Conservation (phyloP, 2,329 filamentous ascomycete species). For the Claviceps citrina region DNA sequence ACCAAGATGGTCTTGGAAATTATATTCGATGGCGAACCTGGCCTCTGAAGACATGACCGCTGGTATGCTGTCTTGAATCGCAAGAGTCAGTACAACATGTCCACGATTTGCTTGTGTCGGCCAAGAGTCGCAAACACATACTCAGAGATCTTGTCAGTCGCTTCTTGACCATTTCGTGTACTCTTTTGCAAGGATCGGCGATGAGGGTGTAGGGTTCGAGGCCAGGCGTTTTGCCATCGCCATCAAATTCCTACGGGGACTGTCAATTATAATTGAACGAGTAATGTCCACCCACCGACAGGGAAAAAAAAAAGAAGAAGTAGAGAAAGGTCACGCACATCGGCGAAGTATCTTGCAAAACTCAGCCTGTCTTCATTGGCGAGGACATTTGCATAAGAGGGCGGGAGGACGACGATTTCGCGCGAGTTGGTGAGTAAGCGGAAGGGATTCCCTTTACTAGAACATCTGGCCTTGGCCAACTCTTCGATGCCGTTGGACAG, state of each 20-base stretch:
- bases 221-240: conserved; percentile 7
- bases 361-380: conserved; percentile 4
- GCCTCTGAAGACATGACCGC: conserved; percentile 6
- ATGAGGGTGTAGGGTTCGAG: conserved; percentile 7
- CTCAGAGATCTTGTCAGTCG: conserved; percentile 6
- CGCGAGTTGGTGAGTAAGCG: conserved; percentile 7
- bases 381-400: conserved; percentile 6
- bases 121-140: background rate
- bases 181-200: conserved; percentile 6
- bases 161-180: conserved; percentile 5
- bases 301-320: background rate
- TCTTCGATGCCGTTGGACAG: conserved; percentile 5
- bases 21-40: conserved; percentile 5
- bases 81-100: background rate
- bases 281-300: background rate
- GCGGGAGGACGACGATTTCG: conserved; percentile 7
- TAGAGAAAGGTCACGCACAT: conserved; percentile 1
- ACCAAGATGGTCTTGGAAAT: conserved; percentile 2
- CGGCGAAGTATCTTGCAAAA: conserved; percentile 7
- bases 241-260: conserved; percentile 5
- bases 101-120: background rate
- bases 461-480: conserved; percentile 4
- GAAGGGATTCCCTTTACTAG: conserved; percentile 3
- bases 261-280: background rate
- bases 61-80: conserved; percentile 2